Evolutionary conservation across 2,329 filamentous ascomycete species (phyloP), one percentile per base, ranked within the genome.

Genomic region (Xylaria hypoxylon): DNA sequence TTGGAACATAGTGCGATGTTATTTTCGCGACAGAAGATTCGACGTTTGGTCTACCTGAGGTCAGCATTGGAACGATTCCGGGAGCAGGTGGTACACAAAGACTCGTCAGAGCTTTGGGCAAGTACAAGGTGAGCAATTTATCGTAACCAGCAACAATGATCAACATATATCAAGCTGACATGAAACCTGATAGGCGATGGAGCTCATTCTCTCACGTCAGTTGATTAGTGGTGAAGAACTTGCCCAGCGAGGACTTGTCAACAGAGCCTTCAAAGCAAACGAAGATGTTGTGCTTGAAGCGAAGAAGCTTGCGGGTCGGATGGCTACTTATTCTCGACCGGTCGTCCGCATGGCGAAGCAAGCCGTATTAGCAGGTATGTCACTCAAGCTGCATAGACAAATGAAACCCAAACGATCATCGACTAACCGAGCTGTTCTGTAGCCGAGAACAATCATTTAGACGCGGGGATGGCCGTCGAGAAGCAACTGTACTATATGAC

Each of bases 31-130:
- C 92, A 2, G 85, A 90, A 42, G 87, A 82, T 17, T 94, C 95
- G 67, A 94, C 91, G 72, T 97, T 98, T 77, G 96, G 95, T 26
- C 94, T 98, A 81, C 95, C 95, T 0, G 96, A 98, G 83, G 93
- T 98, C 81, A 97, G 95, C 82, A 85, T 98, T 7, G 95, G 96
- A 17, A 91, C 91, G 2, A 93, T 97, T 62, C 96, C 95, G 0
- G 95, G 96, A 2, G 95, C 92, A 0, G 95, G 95, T 22, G 95
- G 95, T 10, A 93, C 90, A 62, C 96, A 98, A 61, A 71, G 79
- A 22, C 70, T 81, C 22, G 74, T 77, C 2, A 73, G 73, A 35
- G 74, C 73, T 2, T 48, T 81, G 45, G 79, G 79, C 8, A 80
- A 80, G 70, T 72, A 76, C 56, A 78, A 73, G 71, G 76, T 73